Base-by-base conservation (phyloP, 2,329 filamentous ascomycete genomes). In the Leptographium procerum region DNA sequence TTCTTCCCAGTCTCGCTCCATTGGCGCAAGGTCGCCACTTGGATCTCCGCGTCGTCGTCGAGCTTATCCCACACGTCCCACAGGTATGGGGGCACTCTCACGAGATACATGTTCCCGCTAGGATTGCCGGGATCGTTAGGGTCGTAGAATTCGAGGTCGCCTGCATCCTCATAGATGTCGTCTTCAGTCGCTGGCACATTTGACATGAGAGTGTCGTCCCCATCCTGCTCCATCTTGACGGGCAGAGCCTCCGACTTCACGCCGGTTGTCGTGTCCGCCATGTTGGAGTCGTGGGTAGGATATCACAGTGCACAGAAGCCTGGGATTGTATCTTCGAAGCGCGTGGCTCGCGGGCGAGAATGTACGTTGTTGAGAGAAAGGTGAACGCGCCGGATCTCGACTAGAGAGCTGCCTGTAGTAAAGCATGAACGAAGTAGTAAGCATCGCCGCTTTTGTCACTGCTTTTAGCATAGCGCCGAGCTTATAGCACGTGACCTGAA, bases 21-120 rank as follows among this genome's bases (percentile, higher is more conserved):
- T 61, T 78, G 79, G 57, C 82, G 77, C 66, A 95, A 77, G 33
- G 84, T 92, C 51, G 90, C 90, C 63, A 95, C 82, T 69, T 87
- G 81, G 62, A 95, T 87, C 72, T 91, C 87, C 59, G 87, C 86
- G 64, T 95, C 86, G 62, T 92, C 88, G 65, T 89, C 86, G 16
- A 95, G 73, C 64, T 85, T 79, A 59, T 76, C 73, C 88, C 91
- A 95, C 51, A 85, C 81, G 64, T 92, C 83, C 84, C 89, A 94
- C 59, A 95, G 78, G 68, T 88, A 87, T 63, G 84, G 84, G 24
- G 91, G 90, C 50, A 95, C 77, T 63, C 89, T 86, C 56, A 88
- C 86, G 55, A 95, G 78, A 76, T 89, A 95, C 57, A 82, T 73
- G 47, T 71, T 75, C 61, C 73, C 75, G 55, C 73, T 72, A 6